Base-by-base conservation (phyloP, 2,329 filamentous ascomycete species). In the Calonectria crousiana region DNA sequence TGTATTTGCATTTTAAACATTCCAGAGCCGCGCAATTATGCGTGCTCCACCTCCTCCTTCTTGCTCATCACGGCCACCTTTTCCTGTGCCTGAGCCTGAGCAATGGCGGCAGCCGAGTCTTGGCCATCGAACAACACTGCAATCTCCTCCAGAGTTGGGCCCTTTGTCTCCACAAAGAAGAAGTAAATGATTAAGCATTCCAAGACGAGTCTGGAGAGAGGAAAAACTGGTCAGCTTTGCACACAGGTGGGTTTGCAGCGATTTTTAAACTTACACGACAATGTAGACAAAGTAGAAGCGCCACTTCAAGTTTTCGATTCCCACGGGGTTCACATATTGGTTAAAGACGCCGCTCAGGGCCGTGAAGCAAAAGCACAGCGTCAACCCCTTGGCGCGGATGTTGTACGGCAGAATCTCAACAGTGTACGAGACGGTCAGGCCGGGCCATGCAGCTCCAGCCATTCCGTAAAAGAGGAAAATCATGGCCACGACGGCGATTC, bases 381-480 rank as follows among this genome's bases (percentile, higher is more conserved):
- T 79, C 1, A 80, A 44, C 0, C 79, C 79, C 69, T 80, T 80
- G 10, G 79, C 78, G n/a, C 78, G 71, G 8, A 80, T 80, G 3
- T 74, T 80, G 2, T 78, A 80, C 0, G 79, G 79, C 8, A 80
- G 30, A 20, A 80, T 78, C 49, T 80, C 78, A 0, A 80, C 77
- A 0, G 77, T 80, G 6, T 80, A 80, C 0, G 78, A 79, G 0
- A 80, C 78, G 0, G 78, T 80, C n/a, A 80, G 14, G 4, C 78
- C 78, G 0, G 78, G 78, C 78, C 78, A 80, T 1, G 78, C 78
- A 6, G 78, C 77, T 8, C 78, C 78, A 0, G 78, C 78, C 2
- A 78, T 71, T 2, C 77, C 78, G 47, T 80, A 80, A 52, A 80
- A 80, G 0, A 80, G 71, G 41, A 80, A 80, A 18, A 80, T 80